Evolutionary conservation across 2,329 filamentous ascomycete species (phyloP).

Genomic region (Trichoderma guizhouense): DNA sequence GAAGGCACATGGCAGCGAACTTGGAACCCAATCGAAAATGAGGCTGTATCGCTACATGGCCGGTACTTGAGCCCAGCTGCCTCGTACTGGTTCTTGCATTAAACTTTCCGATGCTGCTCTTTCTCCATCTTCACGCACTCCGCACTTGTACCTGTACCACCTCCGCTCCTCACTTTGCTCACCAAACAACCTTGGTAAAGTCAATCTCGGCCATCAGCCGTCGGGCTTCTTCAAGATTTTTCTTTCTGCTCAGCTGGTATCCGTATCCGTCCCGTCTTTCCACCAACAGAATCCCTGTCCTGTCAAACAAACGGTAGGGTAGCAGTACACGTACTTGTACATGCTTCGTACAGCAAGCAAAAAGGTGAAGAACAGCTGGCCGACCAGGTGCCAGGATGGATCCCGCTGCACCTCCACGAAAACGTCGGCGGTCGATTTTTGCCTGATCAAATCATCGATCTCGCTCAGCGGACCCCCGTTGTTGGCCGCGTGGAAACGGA

Average conservation of each 20-base stretch:
- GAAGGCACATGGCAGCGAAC: not conserved
- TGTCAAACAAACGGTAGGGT: not conserved
- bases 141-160: not conserved
- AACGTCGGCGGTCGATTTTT: slow-evolving; percentile 2
- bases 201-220: not conserved
- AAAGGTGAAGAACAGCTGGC: not conserved
- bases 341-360: not conserved
- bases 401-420: slow-evolving; percentile 11
- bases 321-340: not conserved
- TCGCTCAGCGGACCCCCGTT: slow-evolving; percentile 1
- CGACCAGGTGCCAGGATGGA: not conserved
- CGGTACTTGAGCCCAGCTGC: not conserved
- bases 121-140: slow-evolving; percentile 1
- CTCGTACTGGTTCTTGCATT: not conserved
- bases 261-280: not conserved
- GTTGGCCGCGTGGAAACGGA: not conserved
- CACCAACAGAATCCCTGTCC: not conserved
- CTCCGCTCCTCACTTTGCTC: not conserved
- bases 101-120: slow-evolving; percentile 10
- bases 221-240: not conserved
- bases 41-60: not conserved
- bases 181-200: not conserved
- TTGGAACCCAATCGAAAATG: slow-evolving; percentile 2
- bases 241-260: not conserved
- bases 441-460: slow-evolving; percentile 15